A percentile compares a stretch with the other conserved stretches of the same genome.
Evolutionary conservation across 2,329 filamentous ascomycete genomes (phyloP).

Genomic region (Fusarium sp.): DNA sequence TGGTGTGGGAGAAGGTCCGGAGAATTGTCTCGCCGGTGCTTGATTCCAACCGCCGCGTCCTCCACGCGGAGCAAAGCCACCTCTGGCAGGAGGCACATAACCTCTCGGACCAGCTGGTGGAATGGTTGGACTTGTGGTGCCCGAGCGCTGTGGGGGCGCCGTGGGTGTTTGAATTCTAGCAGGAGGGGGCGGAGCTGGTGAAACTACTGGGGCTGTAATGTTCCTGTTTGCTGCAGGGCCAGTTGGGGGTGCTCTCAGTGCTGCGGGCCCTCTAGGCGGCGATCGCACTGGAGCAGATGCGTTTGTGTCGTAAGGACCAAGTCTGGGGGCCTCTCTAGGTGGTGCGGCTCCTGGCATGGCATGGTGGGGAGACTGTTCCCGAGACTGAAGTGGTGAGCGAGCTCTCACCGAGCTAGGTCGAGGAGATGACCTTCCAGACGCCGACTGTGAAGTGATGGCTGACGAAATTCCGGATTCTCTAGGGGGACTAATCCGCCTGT

Average conservation of each 20-base stretch:
- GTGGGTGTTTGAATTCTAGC: constrained; percentile 51
- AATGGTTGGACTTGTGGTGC: constrained; percentile 58
- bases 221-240: constrained; percentile 54
- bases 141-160: constrained; percentile 50
- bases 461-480: constrained; percentile 63
- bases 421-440: constrained; percentile 65
- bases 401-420: constrained; percentile 59
- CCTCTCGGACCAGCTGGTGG: constrained; percentile 67
- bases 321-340: constrained; percentile 46
- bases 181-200: constrained; percentile 49
- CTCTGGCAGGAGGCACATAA: constrained; percentile 59
- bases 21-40: constrained; percentile 48
- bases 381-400: constrained; percentile 59
- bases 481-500: constrained; percentile 60
- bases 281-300: constrained; percentile 52
- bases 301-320: constrained; percentile 45
- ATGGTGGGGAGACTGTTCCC: constrained; percentile 53
- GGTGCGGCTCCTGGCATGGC: constrained; percentile 38
- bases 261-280: constrained; percentile 66
- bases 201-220: constrained; percentile 52
- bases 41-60: constrained; percentile 60
- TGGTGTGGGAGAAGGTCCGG: constrained; percentile 53
- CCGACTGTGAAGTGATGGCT: constrained; percentile 61
- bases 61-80: constrained; percentile 58
- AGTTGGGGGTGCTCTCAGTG: constrained; percentile 62